These are phyloP conservation scores for Annona cherimola DNA, from an alignment of 164 flowering plant genomes.

Conservation along the genomic window DNA sequence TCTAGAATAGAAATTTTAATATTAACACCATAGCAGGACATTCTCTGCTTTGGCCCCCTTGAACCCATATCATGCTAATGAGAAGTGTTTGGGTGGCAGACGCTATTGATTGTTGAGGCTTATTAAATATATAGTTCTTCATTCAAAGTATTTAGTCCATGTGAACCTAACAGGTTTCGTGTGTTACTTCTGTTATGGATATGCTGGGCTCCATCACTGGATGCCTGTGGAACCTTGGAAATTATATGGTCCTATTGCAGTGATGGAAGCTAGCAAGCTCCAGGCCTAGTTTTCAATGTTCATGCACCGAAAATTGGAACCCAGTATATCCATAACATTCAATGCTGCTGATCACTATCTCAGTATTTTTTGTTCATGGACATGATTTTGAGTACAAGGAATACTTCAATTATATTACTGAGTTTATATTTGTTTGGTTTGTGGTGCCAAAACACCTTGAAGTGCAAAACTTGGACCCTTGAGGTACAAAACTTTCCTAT, in stretches of 20 bases:
- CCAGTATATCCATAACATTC: no score
- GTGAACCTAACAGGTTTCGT: background rate
- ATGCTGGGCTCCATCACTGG: background rate
- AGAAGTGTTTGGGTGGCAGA: background rate
- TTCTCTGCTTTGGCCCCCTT: background rate
- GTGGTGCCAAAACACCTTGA: no score
- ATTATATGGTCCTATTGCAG: background rate
- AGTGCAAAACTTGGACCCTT: no score
- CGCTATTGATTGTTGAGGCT: background rate
- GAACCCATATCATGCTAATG: background rate
- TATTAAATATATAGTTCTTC: background rate
- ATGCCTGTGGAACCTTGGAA: background rate
- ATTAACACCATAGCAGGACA: background rate
- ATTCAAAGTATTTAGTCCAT: background rate
- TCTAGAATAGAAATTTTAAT: background rate
- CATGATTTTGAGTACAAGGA: no score
- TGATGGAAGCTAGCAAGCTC: background rate
- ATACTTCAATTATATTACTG: no score
- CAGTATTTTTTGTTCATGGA: no score
- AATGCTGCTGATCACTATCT: no score
- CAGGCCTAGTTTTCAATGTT: background rate
- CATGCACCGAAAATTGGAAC: no score
- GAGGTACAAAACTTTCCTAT: no score
- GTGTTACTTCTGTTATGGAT: background rate
- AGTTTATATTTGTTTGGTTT: no score